Base-by-base conservation (phyloP, 2,329 filamentous ascomycete genomes). In the Biscogniauxia mediterranea region DNA sequence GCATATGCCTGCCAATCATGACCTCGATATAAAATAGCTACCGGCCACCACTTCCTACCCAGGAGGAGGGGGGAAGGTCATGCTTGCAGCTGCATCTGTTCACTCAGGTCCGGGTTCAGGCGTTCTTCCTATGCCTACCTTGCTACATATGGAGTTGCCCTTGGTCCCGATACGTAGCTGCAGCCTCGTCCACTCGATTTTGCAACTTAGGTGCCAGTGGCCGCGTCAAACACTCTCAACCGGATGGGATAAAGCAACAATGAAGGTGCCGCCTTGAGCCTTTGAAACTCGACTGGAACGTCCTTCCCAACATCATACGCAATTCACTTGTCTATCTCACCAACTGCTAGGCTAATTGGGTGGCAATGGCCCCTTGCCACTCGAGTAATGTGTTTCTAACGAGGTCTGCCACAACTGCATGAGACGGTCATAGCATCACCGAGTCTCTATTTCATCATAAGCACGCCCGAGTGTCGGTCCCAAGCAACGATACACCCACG, bases 1-100 rank as follows among this genome's bases (percentile, higher is more conserved):
- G 56, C 59, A 38, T 55, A 59, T 59, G 60, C 56, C 58, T 62
- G 60, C 60, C 64, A 64, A 58, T 62, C 62, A 66, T 62, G 17
- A 11, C 17, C 53, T 52, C 52, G 54, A 59, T 59, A 28, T 58
- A 60, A 42, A 54, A 52, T 28, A 26, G 25, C 52, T 19, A 54
- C 17, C n/a, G 6, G 52, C n/a, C 52, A 28, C 21, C 38, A n/a
- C 13, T n/a, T 46, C 38, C 17, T 46, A 46, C 38, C 38, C 23
- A 23, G 23, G 38, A 11, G 38, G n/a, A n/a, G n/a, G n/a, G n/a
- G n/a, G n/a, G n/a, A n/a, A n/a, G 38, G 52, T 54, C 52, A 25
- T 54, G 25, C 52, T 54, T 54, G 52, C 52, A 54, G 19, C 11
- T 28, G 17, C 52, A 26, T 17, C 52, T 17, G n/a, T 54, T 54